phyloP scores from a whole-genome alignment of 2,329 filamentous ascomycete species.

The Penicillium digitatum region DNA sequence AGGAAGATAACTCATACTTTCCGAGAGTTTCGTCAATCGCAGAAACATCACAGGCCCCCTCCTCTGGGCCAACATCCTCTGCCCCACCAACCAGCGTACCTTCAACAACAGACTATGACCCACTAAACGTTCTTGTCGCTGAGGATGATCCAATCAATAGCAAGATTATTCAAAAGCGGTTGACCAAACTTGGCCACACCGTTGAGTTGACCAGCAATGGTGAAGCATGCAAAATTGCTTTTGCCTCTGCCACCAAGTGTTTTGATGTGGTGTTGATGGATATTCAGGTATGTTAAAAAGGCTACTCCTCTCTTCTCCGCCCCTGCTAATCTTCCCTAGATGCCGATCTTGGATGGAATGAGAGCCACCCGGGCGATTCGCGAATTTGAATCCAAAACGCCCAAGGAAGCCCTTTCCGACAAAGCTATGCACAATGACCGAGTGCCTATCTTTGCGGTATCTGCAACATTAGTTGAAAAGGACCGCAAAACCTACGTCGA shows the following conservation, averaged over 20 bases:
- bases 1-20: constrained; percentile 17
- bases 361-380: constrained; percentile 80
- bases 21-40: constrained; percentile 4
- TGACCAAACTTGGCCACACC: constrained; percentile 71
- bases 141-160: constrained; percentile 89
- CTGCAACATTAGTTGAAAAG: constrained; percentile 72
- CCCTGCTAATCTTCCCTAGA: constrained; percentile 49
- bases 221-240: constrained; percentile 73
- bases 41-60: background rate
- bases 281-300: constrained; percentile 65
- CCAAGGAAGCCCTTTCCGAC: constrained; percentile 49
- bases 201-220: constrained; percentile 75
- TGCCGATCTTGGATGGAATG: constrained; percentile 93
- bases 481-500: constrained; percentile 66
- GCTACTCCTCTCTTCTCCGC: background rate
- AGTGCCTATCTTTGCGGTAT: constrained; percentile 82
- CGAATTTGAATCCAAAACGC: constrained; percentile 60
- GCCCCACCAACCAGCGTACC: constrained; percentile 8
- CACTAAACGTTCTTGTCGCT: constrained; percentile 63
- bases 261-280: constrained; percentile 90
- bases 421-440: constrained; percentile 60
- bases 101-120: background rate
- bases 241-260: constrained; percentile 56
- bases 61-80: background rate
- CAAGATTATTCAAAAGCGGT: constrained; percentile 73